Evolutionary conservation across 495 filamentous ascomycete species (phyloP), one percentile per base, ranked within the genome.

Genomic region (Penicillium flavigenum): DNA sequence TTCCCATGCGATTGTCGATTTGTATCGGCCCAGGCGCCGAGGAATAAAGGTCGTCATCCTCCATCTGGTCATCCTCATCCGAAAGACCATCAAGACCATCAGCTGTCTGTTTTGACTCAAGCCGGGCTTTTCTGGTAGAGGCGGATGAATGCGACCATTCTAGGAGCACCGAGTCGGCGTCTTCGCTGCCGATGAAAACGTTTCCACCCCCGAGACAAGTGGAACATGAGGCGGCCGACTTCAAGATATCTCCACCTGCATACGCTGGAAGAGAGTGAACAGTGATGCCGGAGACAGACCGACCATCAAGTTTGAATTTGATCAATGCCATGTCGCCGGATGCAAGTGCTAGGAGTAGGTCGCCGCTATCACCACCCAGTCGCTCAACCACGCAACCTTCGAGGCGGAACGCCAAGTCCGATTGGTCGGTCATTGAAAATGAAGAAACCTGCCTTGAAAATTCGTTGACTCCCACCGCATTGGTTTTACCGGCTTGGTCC

Each of bases 401-500:
- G 1, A 98, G 77, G 41, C 84, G 88, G 57, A 97, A 79, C 12
- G 79, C 79, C 54, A 98, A 75, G 52, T 92, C 84, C 1, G 88
- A 89, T 68, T 97, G 94, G 70, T 98, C 94, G 9, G 81, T 78
- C 70, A 98, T 84, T 4, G 81, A 74, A 63, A 96, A 96, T 3
- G 86, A 79, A 10, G 93, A 97, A 46, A 82, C 79, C 54, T 87
- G 79, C 63, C 85, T 88, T 10, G 90, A 84, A 72, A 96, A 95
- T 26, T 87, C 84, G 64, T 98, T 98, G 62, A 98, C 91, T n/a
- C 87, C 93, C 39, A 98, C 88, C 10, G 91, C 94, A 65, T 88
- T 96, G 14, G 91, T 83, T 72, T 95, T 97, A 5, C 94, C 94
- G 12, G 89, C 87, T 77, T 98, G 95, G 68, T 98, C 94, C 58